Evolutionary conservation across 345 rosid species (phyloP).

Genomic region (Cardamine resedifolia): DNA sequence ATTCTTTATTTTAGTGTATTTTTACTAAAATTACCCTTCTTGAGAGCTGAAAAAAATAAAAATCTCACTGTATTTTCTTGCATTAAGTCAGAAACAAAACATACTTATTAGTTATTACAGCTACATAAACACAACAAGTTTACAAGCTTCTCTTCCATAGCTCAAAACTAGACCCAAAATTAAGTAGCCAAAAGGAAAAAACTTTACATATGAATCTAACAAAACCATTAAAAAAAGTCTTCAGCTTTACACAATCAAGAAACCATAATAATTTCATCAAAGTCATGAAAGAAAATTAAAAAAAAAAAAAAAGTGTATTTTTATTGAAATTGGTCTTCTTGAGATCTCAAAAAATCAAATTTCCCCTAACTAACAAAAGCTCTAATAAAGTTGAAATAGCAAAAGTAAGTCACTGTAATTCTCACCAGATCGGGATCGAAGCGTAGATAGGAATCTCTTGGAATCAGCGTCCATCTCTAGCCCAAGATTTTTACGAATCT

Average conservation of each 20-base stretch:
- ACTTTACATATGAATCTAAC: background rate
- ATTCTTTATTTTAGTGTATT: too few relatives aligned
- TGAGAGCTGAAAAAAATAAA: background rate
- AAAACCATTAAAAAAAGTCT: background rate
- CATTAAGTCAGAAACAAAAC: background rate
- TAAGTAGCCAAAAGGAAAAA: too few relatives aligned
- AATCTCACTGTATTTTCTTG: background rate
- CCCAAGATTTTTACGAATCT: background rate
- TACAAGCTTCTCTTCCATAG: background rate
- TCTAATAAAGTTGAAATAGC: background rate
- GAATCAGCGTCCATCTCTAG: conserved; percentile 85
- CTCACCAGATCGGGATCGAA: conserved; percentile 92
- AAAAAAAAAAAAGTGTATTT: background rate
- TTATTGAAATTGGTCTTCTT: background rate
- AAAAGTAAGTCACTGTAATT: background rate
- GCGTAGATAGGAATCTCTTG: conserved; percentile 69
- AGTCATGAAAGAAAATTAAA: background rate
- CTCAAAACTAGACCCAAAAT: background rate
- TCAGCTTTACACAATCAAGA: background rate
- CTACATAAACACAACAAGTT: background rate
- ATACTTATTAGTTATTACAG: background rate
- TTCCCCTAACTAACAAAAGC: background rate
- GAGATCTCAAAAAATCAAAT: background rate
- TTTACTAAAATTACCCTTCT: background rate
- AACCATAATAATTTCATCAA: background rate